Base-by-base conservation (phyloP, 2,329 filamentous ascomycete genomes). In the Emydomyces testavorans region DNA sequence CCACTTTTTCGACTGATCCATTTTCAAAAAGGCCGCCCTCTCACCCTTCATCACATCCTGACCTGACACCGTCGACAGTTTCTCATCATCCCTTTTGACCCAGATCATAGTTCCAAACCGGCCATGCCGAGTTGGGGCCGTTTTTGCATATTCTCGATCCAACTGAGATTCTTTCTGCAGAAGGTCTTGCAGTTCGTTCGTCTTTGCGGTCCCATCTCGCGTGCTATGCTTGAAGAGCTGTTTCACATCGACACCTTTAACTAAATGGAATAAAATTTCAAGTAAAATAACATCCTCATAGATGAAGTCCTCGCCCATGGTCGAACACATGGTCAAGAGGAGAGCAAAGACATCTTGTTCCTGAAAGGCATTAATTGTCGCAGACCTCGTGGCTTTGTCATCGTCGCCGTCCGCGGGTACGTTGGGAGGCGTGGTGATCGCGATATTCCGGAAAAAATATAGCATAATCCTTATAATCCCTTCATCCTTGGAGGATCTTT, bases 101-200 rank as follows among this genome's bases (percentile, higher is more conserved):
- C 90, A 96, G 28, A 95, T 80, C 85, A 96, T 96, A 8, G 89
- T 94, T 2, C 92, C 92, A 59, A 96, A 98, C 28, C 92, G 79
- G 57, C 89, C 94, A 65, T 98, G 92, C 40, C 92, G 75, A 2
- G 87, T 89, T 0, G 89, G 85, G 2, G 84, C 85, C 60, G 81
- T 81, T 56, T 80, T 82, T 46, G 83, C 82, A 57, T 88, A 83
- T 41, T 82, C 77, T 57, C 82, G 79, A 47, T 86, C 73, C 79
- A 94, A 85, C n/a, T 81, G 78, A 1, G 81, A 80, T 65, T 98
- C 92, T 59, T 92, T 87, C 46, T 77, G 78, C 64, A 95, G 78
- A 59, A 94, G 67, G 13, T 73, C 72, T 18, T 80, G 77, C 7
- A 96, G 73, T 60, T 94, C 87, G 50, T 83, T 73, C 0, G 79